Base-by-base conservation (phyloP, 1,284 basidiomycete genomes). In the Ustilago shanxiensis region DNA sequence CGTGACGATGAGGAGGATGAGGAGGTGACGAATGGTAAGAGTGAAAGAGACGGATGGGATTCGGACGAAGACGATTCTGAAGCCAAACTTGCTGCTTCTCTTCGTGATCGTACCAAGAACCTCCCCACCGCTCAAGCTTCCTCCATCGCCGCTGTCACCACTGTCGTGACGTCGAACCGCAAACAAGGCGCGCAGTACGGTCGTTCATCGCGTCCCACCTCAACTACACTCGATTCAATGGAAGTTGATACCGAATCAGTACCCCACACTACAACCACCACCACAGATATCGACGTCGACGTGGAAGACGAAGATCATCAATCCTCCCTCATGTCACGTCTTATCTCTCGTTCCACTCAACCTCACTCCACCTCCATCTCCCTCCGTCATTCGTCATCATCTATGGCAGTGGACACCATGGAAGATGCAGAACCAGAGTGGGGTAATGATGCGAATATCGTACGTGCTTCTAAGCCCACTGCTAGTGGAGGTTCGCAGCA, bases 371-470 rank as follows among this genome's bases (percentile, higher is more conserved):
- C 37, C 6, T 56, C 54, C n/a, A n/a, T n/a, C 16, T 29, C 39
- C 3, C 33, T 56, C 11, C 60, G 50, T 28, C 28, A 29, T 18
- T 41, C 50, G 11, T 14, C 20, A 29, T 28, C 49, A 3, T 57
- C 61, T 8, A 57, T 53, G 33, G 29, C 57, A 3, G 49, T 60
- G 3, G 72, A 75, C 9, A 65, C 53, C 16, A 60, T 72, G 7
- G 69, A 77, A 33, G 74, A 77, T 31, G 63, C 55, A 20, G 74
- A 77, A 39, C 74, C 74, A 9, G 74, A 77, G 20, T 77, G 74
- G 74, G 74, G 74, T 14, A 77, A 77, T 31, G 74, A 77, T 28
- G 74, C 73, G 16, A 62, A 66, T 39, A 54, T 76, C n/a, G 62
- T 76, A 10, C 57, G 73, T 18, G 65, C 68, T 11, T 64, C 73